Evolutionary conservation across 176 grass and related monocot genomes (phyloP), one percentile per base, ranked within the genome.

Genomic region (Chloris gayana): DNA sequence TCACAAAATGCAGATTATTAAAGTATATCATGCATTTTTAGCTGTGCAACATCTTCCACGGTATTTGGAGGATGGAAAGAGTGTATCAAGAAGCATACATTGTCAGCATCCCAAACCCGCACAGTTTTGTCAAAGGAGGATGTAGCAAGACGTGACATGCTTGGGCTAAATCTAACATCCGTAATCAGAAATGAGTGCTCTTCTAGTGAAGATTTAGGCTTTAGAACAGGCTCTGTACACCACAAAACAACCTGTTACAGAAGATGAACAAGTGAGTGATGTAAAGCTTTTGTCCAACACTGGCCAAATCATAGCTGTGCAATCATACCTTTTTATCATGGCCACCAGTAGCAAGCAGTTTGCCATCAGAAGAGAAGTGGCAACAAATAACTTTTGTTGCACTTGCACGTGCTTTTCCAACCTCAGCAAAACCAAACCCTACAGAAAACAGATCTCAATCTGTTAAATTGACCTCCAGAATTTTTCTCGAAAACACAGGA

Each of bases 81-180:
- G 11, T 21, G 45, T 19, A 54, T 54, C 18, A 2, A 62, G 47
- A 79, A 50, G 21, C 81, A 89, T 98, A 98, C 95, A 80, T 95
- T 98, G 72, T 98, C 95, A 63, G 95, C 92, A 85, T 98, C 95
- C 95, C 95, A 98, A 79, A 98, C 95, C 60, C 92, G 87, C 70
- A 98, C 92, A 26, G 92, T 98, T 88, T 94, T 94, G 74, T 98
- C 95, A 38, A 98, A 98, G 57, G 95, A 98, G 44, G 95, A 98
- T 44, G 95, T 98, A 78, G 95, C 95, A 74, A 98, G 90, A 10
- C 92, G 92, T 32, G 92, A 85, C 82, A 95, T 95, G 78, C 88
- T 98, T 87, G 92, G 92, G 79, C 95, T 98, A 90, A 98, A 98
- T 76, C 92, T 87, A 73, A 98, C 95, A 91, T 95, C 95, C 64